Evolutionary conservation across 2,329 filamentous ascomycete species (phyloP), one percentile per base, ranked within the genome.

Genomic region (Aspergillus melleus): DNA sequence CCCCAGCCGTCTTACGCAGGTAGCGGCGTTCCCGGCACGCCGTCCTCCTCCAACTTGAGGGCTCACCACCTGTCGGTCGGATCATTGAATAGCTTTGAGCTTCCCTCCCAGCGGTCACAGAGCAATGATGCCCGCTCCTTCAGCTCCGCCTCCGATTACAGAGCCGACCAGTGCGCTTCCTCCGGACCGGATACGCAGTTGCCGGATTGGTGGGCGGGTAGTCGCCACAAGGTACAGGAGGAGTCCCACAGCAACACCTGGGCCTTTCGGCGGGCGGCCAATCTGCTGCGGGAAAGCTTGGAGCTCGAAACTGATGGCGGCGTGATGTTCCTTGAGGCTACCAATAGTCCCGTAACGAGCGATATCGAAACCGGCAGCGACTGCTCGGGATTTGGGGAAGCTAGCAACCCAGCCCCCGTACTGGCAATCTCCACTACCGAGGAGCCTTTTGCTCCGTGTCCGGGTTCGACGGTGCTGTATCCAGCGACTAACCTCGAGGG

Each of bases 261-360:
- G 61, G 79, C 79, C 2, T 83, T 84, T 57, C 70, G 73, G 12
- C 74, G 81, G 22, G 83, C 83, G 1, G 80, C 81, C 0, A 76
- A 79, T 30, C 63, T 84, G 0, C 70, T 84, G 3, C 76, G 77
- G 1, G 76, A 83, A 58, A 79, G 80, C n/a, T 70, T 84, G 10
- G 77, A 77, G 44, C 49, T 82, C 6, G 72, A 69, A 20, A 72
- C 72, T 9, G 77, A 80, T 4, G 80, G 82, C n/a, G 81, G 81
- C 2, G 79, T 83, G 1, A 68, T 75, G 14, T 76, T 76, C 29
- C 60, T 76, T 14, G 74, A 76, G 50, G 69, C 70, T 9, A 70
- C 64, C 42, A 72, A 68, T 47, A 68, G 54, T 29, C 69, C 69
- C 4, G 60, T 68, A n/a, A 20, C 66, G 4, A 47, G 16, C 14